phyloP scores from a whole-genome alignment of 2,329 filamentous ascomycete species.

The Exophiala mesophila region DNA sequence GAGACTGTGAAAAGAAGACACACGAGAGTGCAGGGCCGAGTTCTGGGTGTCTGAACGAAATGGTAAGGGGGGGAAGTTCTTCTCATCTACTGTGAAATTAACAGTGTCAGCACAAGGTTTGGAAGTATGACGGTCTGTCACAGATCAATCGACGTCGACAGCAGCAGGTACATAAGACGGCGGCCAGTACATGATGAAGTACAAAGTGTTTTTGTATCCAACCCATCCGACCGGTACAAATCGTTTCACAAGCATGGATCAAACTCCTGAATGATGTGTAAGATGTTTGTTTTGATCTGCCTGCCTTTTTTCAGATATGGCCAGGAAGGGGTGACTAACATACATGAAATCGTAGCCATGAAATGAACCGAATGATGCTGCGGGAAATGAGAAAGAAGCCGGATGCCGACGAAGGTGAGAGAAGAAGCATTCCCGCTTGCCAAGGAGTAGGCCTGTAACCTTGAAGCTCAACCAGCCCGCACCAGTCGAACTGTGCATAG shows the following conservation, averaged over 20 bases:
- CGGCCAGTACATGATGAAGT: slow-evolving; percentile 15
- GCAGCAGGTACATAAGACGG: slow-evolving; percentile 18
- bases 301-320: slow-evolving; percentile 16
- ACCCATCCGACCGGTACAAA: background rate
- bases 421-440: slow-evolving; percentile 23
- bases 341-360: slow-evolving; percentile 37
- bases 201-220: slow-evolving; percentile 21
- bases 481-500: too few relatives aligned
- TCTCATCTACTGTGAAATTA: slow-evolving; percentile 39
- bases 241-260: slow-evolving; percentile 17
- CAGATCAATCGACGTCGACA: slow-evolving; percentile 16
- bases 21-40: slow-evolving; percentile 34
- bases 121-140: slow-evolving; percentile 16
- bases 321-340: slow-evolving; percentile 42
- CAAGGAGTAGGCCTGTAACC: slow-evolving; percentile 17
- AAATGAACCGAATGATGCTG: slow-evolving; percentile 34
- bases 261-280: slow-evolving; percentile 21
- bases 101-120: slow-evolving; percentile 16
- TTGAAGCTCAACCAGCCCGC: too few relatives aligned
- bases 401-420: slow-evolving; percentile 33
- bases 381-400: slow-evolving; percentile 29
- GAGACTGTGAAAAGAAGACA: slow-evolving; percentile 31
- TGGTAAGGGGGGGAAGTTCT: slow-evolving; percentile 45
- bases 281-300: slow-evolving; percentile 26
- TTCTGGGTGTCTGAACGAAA: slow-evolving; percentile 30